A percentile compares a stretch with the other conserved stretches of the same genome.
Conservation (phyloP, 2,329 filamentous ascomycete genomes). For the Scopulariopsis brevicaulis region DNA sequence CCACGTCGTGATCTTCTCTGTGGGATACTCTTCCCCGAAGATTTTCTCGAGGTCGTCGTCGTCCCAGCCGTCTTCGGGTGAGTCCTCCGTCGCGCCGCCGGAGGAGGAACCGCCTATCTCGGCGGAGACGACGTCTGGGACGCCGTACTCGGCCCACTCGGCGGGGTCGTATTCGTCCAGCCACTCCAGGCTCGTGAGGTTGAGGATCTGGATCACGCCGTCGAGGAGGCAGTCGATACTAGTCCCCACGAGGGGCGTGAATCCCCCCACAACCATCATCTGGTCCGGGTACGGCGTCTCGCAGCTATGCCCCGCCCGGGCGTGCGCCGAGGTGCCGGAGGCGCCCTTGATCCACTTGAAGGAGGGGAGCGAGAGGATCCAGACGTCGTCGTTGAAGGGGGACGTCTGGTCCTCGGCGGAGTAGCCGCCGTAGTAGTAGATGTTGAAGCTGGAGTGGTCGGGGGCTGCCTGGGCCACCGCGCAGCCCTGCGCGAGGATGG, state of each 20-base stretch:
- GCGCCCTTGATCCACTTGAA: conserved; percentile 63
- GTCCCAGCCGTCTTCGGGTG: conserved; percentile 48
- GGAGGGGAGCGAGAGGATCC: conserved; percentile 68
- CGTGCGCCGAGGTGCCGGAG: conserved; percentile 36
- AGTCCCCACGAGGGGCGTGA: conserved; percentile 20
- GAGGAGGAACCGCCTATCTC: conserved; percentile 55
- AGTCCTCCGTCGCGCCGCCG: conserved; percentile 60
- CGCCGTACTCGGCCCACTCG: conserved; percentile 52
- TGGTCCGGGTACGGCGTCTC: conserved; percentile 67
- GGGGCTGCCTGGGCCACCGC: conserved; percentile 61
- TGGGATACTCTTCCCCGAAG: conserved; percentile 44
- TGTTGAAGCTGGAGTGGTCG: conserved; percentile 65
- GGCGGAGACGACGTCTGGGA: conserved; percentile 51
- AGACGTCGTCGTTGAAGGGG: conserved; percentile 55
- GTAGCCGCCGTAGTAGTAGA: conserved; percentile 78
- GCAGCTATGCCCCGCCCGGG: conserved; percentile 63
- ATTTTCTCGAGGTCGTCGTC: conserved; percentile 33
- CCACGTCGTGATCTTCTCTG: conserved; percentile 42
- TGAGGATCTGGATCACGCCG: conserved; percentile 55
- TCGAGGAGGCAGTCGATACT: conserved; percentile 33
- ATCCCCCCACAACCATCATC: conserved; percentile 70
- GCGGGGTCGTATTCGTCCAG: conserved; percentile 56
- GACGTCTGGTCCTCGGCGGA: conserved; percentile 30
- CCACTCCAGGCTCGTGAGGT: conserved; percentile 61
- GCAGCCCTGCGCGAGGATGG: conserved; percentile 55